Evolutionary conservation across 495 filamentous ascomycete genomes (phyloP).

Genomic region (Neurospora africana): DNA sequence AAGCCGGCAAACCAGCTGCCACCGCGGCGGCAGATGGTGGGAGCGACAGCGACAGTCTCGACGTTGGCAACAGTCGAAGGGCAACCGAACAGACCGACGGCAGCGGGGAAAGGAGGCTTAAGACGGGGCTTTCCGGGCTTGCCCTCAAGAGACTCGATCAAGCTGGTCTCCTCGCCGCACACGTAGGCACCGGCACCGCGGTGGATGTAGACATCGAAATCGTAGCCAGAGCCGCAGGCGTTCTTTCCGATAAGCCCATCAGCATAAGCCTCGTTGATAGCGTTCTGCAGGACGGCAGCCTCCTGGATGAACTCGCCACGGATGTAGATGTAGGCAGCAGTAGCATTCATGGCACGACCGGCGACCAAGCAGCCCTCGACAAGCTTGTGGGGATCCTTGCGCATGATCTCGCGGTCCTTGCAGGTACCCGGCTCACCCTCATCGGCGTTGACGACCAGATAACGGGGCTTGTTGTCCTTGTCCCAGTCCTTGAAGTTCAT

Average conservation of each 20-base stretch:
- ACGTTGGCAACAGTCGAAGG: slow-evolving; percentile 97
- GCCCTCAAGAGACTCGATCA: slow-evolving; percentile 96
- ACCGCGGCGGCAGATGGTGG: slow-evolving; percentile 90
- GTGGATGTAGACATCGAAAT: slow-evolving; percentile 95
- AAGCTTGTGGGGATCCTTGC: slow-evolving; percentile 98
- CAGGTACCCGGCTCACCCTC: slow-evolving; percentile 98
- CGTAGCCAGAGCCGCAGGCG: slow-evolving; percentile 90
- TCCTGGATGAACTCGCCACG: slow-evolving; percentile 98
- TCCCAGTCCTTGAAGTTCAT: slow-evolving; percentile 99
- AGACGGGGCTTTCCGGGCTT: slow-evolving; percentile 97
- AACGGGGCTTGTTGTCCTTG: slow-evolving; percentile 90
- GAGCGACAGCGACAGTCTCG: slow-evolving; percentile 90
- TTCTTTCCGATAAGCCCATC: slow-evolving; percentile 95
- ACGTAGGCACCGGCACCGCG: slow-evolving; percentile 96
- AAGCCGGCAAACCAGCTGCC: slow-evolving; percentile 86
- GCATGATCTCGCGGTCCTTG: slow-evolving; percentile 99
- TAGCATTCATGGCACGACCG: slow-evolving; percentile 94
- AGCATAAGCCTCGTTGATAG: slow-evolving; percentile 94
- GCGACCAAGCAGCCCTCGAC: slow-evolving; percentile 95
- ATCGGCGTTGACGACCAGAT: slow-evolving; percentile 95
- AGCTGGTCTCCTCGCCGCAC: slow-evolving; percentile 92
- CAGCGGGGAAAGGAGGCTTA: slow-evolving; percentile 96
- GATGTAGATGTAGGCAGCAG: slow-evolving; percentile 98
- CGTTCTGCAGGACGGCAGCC: slow-evolving; percentile 82
- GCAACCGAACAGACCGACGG: slow-evolving; percentile 95